Evolutionary conservation across 2,329 filamentous ascomycete genomes (phyloP), one percentile per base, ranked within the genome.

Genomic region (Sporothrix mexicana): DNA sequence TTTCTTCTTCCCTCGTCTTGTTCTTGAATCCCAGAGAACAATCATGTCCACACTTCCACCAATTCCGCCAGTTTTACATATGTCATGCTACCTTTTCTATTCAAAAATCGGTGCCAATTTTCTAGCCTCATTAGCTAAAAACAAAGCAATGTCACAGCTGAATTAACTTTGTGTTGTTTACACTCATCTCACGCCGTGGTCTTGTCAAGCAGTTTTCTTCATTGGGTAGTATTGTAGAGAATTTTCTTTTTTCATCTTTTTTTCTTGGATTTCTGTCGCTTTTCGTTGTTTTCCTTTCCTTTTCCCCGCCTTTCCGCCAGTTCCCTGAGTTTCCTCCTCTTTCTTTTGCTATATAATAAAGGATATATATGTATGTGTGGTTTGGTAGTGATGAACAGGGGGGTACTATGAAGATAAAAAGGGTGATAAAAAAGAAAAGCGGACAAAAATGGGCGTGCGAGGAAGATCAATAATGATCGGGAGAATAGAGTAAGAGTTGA

Each of bases 231-330:
- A 30, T 47, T 66, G 62, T 66, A 36, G 30, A 36, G 30, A 43
- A 49, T 30, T 49, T 66, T 64, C 62, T 51, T 43, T 51, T 15
- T 67, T 68, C n/a, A 10, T 67, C 13, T 67, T 51, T 67, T 67
- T 67, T 68, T 57, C 9, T 15, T 41, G 17, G 23, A 17, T 47
- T 47, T 47, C 45, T 47, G 45, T 47, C 45, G 15, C 45, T 30
- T 43, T 43, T n/a, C 12, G 2, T 45, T 20, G 5, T 45, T 45
- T 25, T 49, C 49, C 41, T 66, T 55, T 55, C 9, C 45, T 72
- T 51, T 70, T 43, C 36, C 23, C 62, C 9, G 9, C 51, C 1
- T 12, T n/a, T 55, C 51, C 51, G 1, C 23, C 51, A 10, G 30
- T 45, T 70, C 36, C 47, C 47, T 55, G 30, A 45, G 41, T 55